These are phyloP conservation scores for Fusarium proliferatum DNA, from an alignment of 2,329 filamentous ascomycete genomes.

Conservation along the genomic window DNA sequence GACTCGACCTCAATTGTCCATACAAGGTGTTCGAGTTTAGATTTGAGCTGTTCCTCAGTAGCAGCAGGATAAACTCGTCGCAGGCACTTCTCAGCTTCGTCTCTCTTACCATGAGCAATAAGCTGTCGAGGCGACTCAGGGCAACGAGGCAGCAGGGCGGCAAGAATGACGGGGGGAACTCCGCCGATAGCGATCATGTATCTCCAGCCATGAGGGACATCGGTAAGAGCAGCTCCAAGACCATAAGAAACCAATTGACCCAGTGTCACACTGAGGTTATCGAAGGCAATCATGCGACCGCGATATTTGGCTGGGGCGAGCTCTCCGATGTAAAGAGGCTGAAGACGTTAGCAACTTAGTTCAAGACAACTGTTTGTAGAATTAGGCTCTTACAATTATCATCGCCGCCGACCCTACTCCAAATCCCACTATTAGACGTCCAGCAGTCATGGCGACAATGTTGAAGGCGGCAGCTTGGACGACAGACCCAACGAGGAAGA, in stretches of 20 bases:
- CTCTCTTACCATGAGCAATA: conserved; percentile 53
- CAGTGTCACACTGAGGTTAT: conserved; percentile 59
- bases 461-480: conserved; percentile 45
- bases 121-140: conserved; percentile 62
- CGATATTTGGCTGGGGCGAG: conserved; percentile 61
- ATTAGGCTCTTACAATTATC: conserved; percentile 46
- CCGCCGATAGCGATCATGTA: conserved; percentile 61
- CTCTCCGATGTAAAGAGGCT: conserved; percentile 59
- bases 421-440: conserved; percentile 59
- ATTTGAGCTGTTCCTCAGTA: conserved; percentile 54
- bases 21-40: conserved; percentile 56
- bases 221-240: conserved; percentile 54
- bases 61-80: conserved; percentile 54
- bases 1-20: conserved; percentile 51
- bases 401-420: conserved; percentile 61
- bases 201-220: conserved; percentile 58
- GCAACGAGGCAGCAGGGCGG: conserved; percentile 55
- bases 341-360: background rate
- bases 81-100: conserved; percentile 54
- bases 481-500: conserved; percentile 41
- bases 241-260: conserved; percentile 56
- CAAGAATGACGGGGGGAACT: conserved; percentile 57
- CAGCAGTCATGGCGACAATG: conserved; percentile 44
- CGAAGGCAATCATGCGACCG: conserved; percentile 61
- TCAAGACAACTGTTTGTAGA: accelerated